Conservation (phyloP, 371 early-diverging fungal genomes). For the Rhizomucor pusillus region DNA sequence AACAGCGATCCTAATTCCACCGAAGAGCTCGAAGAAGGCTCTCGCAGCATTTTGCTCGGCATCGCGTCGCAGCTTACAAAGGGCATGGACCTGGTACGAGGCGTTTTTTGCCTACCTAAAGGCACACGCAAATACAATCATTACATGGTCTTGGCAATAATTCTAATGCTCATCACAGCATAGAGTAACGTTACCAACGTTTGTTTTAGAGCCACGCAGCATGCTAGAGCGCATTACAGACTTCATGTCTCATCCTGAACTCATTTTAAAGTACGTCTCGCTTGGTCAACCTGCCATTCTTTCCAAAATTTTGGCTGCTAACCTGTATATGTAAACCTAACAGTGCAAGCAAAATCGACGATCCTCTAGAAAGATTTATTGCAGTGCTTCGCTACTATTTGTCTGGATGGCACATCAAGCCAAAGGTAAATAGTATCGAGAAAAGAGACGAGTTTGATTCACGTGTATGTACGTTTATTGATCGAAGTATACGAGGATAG, state of each 20-base stretch:
- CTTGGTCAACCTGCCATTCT: too few relatives aligned
- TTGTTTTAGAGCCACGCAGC: constrained; percentile 91
- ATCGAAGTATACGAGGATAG: constrained; percentile 41
- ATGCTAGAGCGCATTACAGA: constrained; percentile 93
- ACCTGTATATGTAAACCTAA: neutral
- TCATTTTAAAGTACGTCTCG: constrained; percentile 77
- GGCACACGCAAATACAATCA: neutral
- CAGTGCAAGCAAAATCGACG: constrained; percentile 63
- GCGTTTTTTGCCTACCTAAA: neutral
- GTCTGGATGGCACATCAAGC: constrained; percentile 96
- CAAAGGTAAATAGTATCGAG: constrained; percentile 62
- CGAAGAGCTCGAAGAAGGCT: constrained; percentile 85
- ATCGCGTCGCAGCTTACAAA: constrained; percentile 83
- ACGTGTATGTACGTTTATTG: neutral
- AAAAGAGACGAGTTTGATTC: constrained; percentile 3
- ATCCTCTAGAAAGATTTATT: constrained; percentile 86
- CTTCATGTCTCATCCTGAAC: constrained; percentile 89
- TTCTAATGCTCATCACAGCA: constrained; percentile 26
- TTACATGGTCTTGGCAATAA: neutral
- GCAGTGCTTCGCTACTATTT: constrained; percentile 88
- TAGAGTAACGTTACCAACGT: constrained; percentile 91
- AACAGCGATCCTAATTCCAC: constrained; percentile 39
- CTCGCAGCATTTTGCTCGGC: constrained; percentile 81
- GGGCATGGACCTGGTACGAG: constrained; percentile 77
- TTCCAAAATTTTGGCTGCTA: neutral